Evolutionary conservation across 2,329 filamentous ascomycete species (phyloP).

Genomic region (Botryosphaeria agaves): DNA sequence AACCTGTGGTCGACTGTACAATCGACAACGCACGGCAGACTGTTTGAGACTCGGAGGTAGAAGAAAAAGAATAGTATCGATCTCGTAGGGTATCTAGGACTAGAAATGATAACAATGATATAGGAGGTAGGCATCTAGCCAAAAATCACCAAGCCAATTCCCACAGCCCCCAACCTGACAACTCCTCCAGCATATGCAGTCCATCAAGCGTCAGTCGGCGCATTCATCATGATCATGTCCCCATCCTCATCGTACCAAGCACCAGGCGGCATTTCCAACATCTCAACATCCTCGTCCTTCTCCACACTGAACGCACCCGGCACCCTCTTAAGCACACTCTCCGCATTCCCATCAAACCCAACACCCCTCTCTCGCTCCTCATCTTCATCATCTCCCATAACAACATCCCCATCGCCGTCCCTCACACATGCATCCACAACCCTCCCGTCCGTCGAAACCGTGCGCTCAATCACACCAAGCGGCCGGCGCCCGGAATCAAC

Average conservation of each 20-base stretch:
- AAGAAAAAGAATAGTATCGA: no score
- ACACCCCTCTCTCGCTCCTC: neutral
- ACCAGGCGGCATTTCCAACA: neutral
- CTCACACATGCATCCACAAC: constrained; percentile 8
- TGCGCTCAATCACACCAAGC: constrained; percentile 2
- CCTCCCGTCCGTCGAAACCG: constrained; percentile 11
- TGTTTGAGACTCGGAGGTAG: no score
- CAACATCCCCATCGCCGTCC: constrained; percentile 12
- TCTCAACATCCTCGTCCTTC: neutral
- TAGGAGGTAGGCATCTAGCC: no score
- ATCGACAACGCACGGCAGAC: no score
- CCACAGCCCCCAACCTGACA: no score
- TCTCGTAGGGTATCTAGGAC: no score
- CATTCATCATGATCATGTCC: constrained; percentile 5
- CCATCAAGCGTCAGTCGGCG: no score
- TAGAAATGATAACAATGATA: no score
- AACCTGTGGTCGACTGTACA: no score
- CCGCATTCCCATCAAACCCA: neutral
- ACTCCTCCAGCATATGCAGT: no score
- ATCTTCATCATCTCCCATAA: constrained; percentile 12
- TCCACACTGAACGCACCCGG: neutral
- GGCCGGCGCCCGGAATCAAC: constrained; percentile 16
- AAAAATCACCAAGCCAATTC: no score
- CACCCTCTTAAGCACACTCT: neutral
- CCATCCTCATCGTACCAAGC: neutral